Conservation (phyloP, 371 early-diverging fungal genomes). For the Apophysomyces elegans region DNA sequence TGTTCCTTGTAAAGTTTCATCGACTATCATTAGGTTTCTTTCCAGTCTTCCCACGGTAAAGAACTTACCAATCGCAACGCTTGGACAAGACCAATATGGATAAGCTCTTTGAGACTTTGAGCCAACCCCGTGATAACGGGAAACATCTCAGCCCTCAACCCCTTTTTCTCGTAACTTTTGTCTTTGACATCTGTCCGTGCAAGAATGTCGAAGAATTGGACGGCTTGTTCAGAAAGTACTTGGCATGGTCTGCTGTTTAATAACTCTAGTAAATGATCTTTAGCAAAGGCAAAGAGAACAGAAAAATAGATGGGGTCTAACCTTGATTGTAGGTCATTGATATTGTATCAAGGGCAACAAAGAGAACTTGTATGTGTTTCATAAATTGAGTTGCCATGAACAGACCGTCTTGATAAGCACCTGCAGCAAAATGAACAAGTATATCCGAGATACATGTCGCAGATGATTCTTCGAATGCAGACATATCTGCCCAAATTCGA, state of each 20-base stretch:
- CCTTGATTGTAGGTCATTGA: conserved; percentile 18
- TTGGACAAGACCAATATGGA: conserved; percentile 81
- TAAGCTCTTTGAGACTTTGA: conserved; percentile 83
- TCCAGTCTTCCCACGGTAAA: conserved; percentile 73
- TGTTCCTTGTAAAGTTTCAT: conserved; percentile 73
- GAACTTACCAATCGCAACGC: conserved; percentile 68
- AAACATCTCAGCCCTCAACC: conserved; percentile 69
- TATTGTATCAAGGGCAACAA: conserved; percentile 74
- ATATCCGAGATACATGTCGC: conserved; percentile 93
- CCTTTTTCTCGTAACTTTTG: conserved; percentile 45
- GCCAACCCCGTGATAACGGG: conserved; percentile 87
- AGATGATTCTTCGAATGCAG: conserved; percentile 75
- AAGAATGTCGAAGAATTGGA: conserved; percentile 85
- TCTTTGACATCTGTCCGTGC: conserved; percentile 59
- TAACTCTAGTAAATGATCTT: conserved; percentile 13
- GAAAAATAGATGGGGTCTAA: background rate
- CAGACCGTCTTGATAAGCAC: conserved; percentile 74
- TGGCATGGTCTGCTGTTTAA: conserved; percentile 16
- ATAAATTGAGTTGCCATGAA: conserved; percentile 84
- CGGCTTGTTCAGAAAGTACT: conserved; percentile 52
- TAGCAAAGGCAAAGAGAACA: conserved; percentile 19
- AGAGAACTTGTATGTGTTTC: conserved; percentile 85
- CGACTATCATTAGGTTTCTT: conserved; percentile 22
- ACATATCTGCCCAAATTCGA: conserved; percentile 20
- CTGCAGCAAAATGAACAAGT: conserved; percentile 83